Evolutionary conservation across 2,329 filamentous ascomycete species (phyloP), one percentile per base, ranked within the genome.

Genomic region (Cyphellophora europaea): DNA sequence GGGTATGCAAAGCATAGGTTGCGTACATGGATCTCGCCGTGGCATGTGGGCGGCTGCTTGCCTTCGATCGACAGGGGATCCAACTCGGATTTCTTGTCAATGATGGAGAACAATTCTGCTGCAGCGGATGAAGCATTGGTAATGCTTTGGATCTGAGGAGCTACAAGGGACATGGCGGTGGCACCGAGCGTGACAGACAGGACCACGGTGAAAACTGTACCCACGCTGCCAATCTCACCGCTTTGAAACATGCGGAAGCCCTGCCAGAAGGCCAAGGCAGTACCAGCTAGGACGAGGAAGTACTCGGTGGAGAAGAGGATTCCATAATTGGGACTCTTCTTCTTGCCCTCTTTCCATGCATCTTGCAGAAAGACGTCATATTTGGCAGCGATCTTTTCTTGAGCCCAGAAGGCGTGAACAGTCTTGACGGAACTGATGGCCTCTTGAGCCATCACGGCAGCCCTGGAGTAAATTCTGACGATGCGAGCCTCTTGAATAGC

Each of bases 81-180:
- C 32, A 96, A 68, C 1, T 88, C 86, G 0, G 91, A 94, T 4
- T 65, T 52, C 33, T 91, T 82, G 57, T 96, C 89, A 45, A 96
- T 95, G 3, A 88, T 93, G 55, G 78, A 82, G 65, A 82, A 95
- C 42, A 96, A 50, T 38, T 64, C 60, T 3, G 52, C 35, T 1
- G 65, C 65, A 3, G 61, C 57, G 4, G 59, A 55, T 1, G 59
- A 47, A 2, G 62, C 64, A 32, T 59, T 63, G 1, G 62, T 58
- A 37, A 69, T 54, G 6, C 60, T 51, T 32, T 58, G 51, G 11
- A 61, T 47, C 29, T 65, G 58, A 2, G 63, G 62, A 1, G 57
- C 52, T 28, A 28, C 43, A 39, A 38, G 19, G 41, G 36, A 37
- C 6, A 42, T 40, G 6, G 43, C 33, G 10, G 41, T 37, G 4